phyloP scores from a whole-genome alignment of 1,284 basidiomycete species.

The Rhodotorula sp. region DNA sequence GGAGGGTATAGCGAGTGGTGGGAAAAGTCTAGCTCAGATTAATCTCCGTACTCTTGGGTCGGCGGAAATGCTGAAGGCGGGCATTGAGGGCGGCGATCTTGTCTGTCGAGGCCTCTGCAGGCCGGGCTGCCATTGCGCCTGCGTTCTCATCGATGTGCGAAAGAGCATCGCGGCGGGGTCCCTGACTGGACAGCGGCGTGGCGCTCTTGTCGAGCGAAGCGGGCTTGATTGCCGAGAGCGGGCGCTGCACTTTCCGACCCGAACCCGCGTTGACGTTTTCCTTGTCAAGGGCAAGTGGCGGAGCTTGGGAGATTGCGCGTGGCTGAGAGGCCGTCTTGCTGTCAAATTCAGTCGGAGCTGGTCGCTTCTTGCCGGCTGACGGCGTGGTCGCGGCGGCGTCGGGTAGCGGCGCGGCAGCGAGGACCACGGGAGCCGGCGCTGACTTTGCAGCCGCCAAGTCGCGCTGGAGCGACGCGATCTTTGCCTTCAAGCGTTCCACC shows the following conservation, averaged over 20 bases:
- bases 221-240: slow-evolving; percentile 3
- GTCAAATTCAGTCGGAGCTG: slow-evolving; percentile 32
- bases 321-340: neutral
- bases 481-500: slow-evolving; percentile 37
- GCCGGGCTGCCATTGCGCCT: neutral
- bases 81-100: slow-evolving; percentile 6
- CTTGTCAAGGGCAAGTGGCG: slow-evolving; percentile 17
- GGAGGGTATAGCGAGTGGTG: neutral
- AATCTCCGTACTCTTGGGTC: slow-evolving; percentile 3
- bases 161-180: slow-evolving; percentile 1
- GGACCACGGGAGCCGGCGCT: neutral
- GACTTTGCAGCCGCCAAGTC: slow-evolving; percentile 31
- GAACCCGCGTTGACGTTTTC: slow-evolving; percentile 13
- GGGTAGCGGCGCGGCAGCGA: neutral
- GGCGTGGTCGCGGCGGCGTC: neutral
- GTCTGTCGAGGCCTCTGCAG: neutral
- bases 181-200: neutral
- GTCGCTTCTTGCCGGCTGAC: slow-evolving; percentile 31
- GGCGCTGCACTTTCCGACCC: neutral
- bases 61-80: slow-evolving; percentile 1
- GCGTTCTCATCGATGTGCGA: slow-evolving; percentile 20
- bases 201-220: neutral
- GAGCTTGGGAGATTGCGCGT: slow-evolving; percentile 28
- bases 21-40: slow-evolving; percentile 1
- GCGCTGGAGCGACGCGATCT: slow-evolving; percentile 30